Evolutionary conservation across 495 filamentous ascomycete species (phyloP).

Genomic region (Aspergillus nanangensis): DNA sequence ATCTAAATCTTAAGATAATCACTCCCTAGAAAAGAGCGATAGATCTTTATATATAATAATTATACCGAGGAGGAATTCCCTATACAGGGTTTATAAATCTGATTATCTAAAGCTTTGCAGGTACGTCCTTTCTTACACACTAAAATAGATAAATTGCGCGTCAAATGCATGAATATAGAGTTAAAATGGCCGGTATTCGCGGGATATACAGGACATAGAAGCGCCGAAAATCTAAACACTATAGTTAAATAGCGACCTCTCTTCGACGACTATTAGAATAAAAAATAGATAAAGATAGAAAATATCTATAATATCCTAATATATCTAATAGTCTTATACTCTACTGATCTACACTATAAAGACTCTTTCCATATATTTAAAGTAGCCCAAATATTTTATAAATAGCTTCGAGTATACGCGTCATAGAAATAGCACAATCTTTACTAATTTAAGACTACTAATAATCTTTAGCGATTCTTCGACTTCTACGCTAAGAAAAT

Average conservation of each 20-base stretch:
- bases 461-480: slow-evolving; percentile 27
- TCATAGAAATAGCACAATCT: slow-evolving; percentile 33
- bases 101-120: slow-evolving; percentile 8
- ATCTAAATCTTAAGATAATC: slow-evolving; percentile 32
- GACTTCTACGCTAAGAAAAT: slow-evolving; percentile 27
- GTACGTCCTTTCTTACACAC: not conserved
- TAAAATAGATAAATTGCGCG: not conserved
- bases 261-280: slow-evolving; percentile 17
- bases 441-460: slow-evolving; percentile 10
- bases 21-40: slow-evolving; percentile 35
- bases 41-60: slow-evolving; percentile 27
- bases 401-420: slow-evolving; percentile 29
- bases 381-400: slow-evolving; percentile 4
- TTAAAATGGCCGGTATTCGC: not conserved
- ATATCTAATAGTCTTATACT: slow-evolving; percentile 22
- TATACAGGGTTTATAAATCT: slow-evolving; percentile 1
- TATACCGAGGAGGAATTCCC: slow-evolving; percentile 14
- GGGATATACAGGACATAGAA: not conserved
- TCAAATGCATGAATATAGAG: too few relatives aligned
- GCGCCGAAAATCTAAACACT: slow-evolving; percentile 7
- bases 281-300: slow-evolving; percentile 12
- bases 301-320: slow-evolving; percentile 15
- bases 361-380: slow-evolving; percentile 14
- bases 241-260: slow-evolving; percentile 11
- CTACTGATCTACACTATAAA: slow-evolving; percentile 11